Evolutionary conservation across 2,329 filamentous ascomycete species (phyloP).

Genomic region (Aspergillus piperis): DNA sequence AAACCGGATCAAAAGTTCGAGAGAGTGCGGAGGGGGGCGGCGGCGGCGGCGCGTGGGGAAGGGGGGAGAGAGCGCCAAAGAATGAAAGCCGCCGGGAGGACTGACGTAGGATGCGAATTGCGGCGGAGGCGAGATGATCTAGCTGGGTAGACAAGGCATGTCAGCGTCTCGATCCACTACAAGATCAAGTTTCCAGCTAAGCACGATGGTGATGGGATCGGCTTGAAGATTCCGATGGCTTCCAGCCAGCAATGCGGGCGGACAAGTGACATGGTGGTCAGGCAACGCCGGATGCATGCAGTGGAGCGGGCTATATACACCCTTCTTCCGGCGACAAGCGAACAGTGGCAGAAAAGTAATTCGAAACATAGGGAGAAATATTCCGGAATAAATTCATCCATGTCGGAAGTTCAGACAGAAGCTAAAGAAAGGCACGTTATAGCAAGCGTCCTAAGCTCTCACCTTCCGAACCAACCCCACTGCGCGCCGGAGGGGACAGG

Average conservation of each 20-base stretch:
- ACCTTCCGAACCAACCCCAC: neutral
- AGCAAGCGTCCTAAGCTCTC: conserved; percentile 2
- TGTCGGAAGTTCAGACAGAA: neutral
- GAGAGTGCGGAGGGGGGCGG: conserved; percentile 5
- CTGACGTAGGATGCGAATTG: conserved; percentile 21
- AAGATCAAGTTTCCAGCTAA: conserved; percentile 1
- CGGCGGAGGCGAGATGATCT: conserved; percentile 20
- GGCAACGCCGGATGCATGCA: conserved; percentile 4
- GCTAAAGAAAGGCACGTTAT: neutral
- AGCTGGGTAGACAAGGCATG: conserved; percentile 18
- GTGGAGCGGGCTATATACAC: conserved; percentile 3
- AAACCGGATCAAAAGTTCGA: conserved; percentile 9
- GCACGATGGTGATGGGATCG: conserved; percentile 1
- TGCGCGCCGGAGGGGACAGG: neutral
- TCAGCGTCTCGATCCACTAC: conserved; percentile 16
- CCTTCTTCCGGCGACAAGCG: conserved; percentile 3
- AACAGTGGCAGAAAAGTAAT: conserved; percentile 2
- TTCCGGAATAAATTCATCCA: neutral
- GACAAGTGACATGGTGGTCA: conserved; percentile 15
- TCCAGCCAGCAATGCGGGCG: conserved; percentile 15
- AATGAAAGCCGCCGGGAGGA: conserved; percentile 5
- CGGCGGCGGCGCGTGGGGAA: conserved; percentile 12
- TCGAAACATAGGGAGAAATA: neutral
- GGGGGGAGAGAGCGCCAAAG: neutral
- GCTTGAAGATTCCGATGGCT: conserved; percentile 13